A percentile compares a stretch with the other conserved stretches of the same genome.
These are phyloP conservation scores for Globisporangium takayamanum DNA, from an alignment of 352 stramenopile genomes.

Conservation along the genomic window DNA sequence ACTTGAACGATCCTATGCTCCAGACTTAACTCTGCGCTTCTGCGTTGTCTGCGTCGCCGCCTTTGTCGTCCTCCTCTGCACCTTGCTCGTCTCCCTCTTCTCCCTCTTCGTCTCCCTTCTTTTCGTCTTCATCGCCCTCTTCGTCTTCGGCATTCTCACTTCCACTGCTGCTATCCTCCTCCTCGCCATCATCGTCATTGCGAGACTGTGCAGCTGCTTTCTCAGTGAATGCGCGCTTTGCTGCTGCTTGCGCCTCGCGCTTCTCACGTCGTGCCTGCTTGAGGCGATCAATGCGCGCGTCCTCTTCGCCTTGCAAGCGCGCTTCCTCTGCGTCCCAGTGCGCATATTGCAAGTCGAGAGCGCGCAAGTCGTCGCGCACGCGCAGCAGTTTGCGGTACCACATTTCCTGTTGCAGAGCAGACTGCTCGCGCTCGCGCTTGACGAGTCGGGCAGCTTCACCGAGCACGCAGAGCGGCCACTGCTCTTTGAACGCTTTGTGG, in stretches of 20 bases:
- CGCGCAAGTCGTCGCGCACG: conserved; percentile 60
- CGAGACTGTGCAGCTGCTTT: conserved; percentile 7
- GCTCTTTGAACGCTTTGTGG: conserved; percentile 30
- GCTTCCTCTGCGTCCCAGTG: conserved; percentile 56
- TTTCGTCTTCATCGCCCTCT: conserved; percentile 5
- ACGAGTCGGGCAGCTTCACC: conserved; percentile 50
- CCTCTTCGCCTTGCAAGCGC: conserved; percentile 35
- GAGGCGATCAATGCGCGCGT: conserved; percentile 33
- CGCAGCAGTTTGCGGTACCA: conserved; percentile 51
- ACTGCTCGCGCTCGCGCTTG: conserved; percentile 27
- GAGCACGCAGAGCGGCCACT: conserved; percentile 56
- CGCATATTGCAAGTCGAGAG: conserved; percentile 50
- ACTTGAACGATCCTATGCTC: background rate
- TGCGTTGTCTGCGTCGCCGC: conserved; percentile 5
- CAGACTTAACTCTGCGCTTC: background rate
- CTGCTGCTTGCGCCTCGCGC: conserved; percentile 39
- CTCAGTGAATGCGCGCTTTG: conserved; percentile 57
- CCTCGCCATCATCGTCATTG: conserved; percentile 9
- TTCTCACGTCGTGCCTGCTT: conserved; percentile 50
- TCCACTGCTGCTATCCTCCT: background rate
- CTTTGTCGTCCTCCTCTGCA: conserved; percentile 16
- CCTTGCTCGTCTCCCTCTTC: conserved; percentile 17
- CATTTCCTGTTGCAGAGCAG: conserved; percentile 25
- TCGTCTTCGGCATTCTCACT: conserved; percentile 1
- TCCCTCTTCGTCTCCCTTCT: conserved; percentile 16